A percentile compares a stretch with the other conserved stretches of the same genome.
These are phyloP conservation scores for Candida maris DNA, from an alignment of 805 yeast genomes.

Conservation along the genomic window DNA sequence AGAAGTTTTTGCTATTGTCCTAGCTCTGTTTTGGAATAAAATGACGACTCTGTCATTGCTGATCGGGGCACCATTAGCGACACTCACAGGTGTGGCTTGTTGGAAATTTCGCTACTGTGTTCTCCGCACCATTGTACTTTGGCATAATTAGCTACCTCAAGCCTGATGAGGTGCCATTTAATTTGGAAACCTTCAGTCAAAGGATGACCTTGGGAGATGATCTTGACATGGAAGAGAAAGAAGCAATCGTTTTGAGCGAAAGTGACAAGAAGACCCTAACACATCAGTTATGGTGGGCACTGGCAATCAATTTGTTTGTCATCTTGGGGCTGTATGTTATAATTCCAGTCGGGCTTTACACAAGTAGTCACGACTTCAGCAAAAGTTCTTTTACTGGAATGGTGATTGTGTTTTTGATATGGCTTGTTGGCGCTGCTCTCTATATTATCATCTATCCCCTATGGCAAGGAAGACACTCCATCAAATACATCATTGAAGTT, in stretches of 20 bases:
- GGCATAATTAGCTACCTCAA: constrained; percentile 25
- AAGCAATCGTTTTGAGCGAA: constrained; percentile 23
- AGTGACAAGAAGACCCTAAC: constrained; percentile 24
- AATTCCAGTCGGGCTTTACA: constrained; percentile 33
- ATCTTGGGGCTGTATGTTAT: constrained; percentile 31
- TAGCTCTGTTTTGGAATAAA: constrained; percentile 41
- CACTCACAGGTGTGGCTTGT: constrained; percentile 49
- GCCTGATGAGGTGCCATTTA: constrained; percentile 25
- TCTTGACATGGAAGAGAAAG: constrained; percentile 31
- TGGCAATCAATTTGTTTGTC: constrained; percentile 34
- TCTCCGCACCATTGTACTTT: constrained; percentile 28
- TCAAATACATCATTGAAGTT: constrained; percentile 3
- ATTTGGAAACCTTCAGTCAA: constrained; percentile 24
- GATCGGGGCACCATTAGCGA: constrained; percentile 46
- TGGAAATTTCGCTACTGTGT: constrained; percentile 39
- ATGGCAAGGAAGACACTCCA: constrained; percentile 31
- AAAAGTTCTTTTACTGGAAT: constrained; percentile 35
- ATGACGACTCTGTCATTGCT: constrained; percentile 34
- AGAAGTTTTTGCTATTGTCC: constrained; percentile 44
- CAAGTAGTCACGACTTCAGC: constrained; percentile 33
- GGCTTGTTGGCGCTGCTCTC: constrained; percentile 34
- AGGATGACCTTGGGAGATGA: constrained; percentile 32
- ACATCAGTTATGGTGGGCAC: constrained; percentile 38
- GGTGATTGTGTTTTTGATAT: constrained; percentile 36
- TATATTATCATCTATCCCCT: constrained; percentile 37